Percentiles rank a stretch among this genome's conserved stretches.
phyloP scores from a whole-genome alignment of 2,329 filamentous ascomycete genomes.

The Claviceps quebecensis region DNA sequence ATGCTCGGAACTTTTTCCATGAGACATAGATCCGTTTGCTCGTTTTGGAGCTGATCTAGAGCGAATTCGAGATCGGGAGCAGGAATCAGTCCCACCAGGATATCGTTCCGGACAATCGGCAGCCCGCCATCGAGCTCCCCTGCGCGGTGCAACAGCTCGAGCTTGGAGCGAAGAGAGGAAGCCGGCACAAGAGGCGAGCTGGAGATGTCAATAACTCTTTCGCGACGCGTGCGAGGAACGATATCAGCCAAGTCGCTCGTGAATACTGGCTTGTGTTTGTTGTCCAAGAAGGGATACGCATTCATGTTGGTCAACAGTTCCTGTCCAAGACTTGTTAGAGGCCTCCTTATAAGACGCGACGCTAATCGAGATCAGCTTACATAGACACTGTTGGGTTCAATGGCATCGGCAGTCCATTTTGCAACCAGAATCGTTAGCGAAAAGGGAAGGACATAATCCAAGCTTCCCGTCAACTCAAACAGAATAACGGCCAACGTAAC shows the following conservation, averaged over 20 bases:
- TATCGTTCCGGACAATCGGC: slow-evolving; percentile 64
- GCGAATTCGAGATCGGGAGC: slow-evolving; percentile 90
- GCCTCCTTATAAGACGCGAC: background rate
- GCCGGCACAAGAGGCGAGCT: slow-evolving; percentile 69
- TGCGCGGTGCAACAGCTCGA: slow-evolving; percentile 66
- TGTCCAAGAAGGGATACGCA: slow-evolving; percentile 92
- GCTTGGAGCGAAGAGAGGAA: slow-evolving; percentile 59
- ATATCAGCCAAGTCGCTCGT: slow-evolving; percentile 82
- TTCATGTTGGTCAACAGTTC: slow-evolving; percentile 95
- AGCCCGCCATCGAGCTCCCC: slow-evolving; percentile 89
- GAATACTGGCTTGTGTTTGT: slow-evolving; percentile 84
- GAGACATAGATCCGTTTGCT: slow-evolving; percentile 59
- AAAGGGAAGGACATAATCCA: slow-evolving; percentile 91
- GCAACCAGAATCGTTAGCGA: slow-evolving; percentile 81
- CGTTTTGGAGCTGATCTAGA: slow-evolving; percentile 68
- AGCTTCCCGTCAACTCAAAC: slow-evolving; percentile 86
- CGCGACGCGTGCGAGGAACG: slow-evolving; percentile 56
- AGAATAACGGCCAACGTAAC: slow-evolving; percentile 90
- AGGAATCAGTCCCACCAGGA: slow-evolving; percentile 82
- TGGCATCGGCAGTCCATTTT: slow-evolving; percentile 96
- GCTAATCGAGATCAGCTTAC: slow-evolving; percentile 27
- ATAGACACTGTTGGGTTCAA: slow-evolving; percentile 91
- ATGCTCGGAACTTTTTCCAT: slow-evolving; percentile 58
- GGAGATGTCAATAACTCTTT: slow-evolving; percentile 80
- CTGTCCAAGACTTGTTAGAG: slow-evolving; percentile 23